Percentiles rank a stretch among this genome's conserved stretches.
These are phyloP conservation scores for Candolleomyces efflorescens DNA, from an alignment of 768 basidiomycete species.

Conservation along the genomic window DNA sequence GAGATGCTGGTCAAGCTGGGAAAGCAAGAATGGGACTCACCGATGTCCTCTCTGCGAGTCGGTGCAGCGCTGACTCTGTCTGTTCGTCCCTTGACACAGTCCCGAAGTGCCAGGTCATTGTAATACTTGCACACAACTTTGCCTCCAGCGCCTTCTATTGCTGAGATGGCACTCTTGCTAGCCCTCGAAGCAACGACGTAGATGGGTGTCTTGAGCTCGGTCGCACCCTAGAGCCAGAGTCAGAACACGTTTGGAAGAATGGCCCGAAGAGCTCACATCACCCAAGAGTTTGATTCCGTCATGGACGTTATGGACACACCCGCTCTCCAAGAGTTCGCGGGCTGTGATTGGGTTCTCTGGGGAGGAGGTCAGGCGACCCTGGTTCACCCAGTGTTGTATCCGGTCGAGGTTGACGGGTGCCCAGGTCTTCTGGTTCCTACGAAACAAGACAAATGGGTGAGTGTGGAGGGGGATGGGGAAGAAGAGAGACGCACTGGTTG, in stretches of 20 bases:
- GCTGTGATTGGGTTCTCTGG: conserved; percentile 86
- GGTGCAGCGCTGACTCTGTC: conserved; percentile 76
- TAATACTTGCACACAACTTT: conserved; percentile 88
- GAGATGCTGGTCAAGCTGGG: conserved; percentile 2
- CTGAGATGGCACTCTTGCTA: conserved; percentile 79
- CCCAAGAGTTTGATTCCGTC: conserved; percentile 92
- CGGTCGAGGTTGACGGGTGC: conserved; percentile 85
- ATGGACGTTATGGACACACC: conserved; percentile 83
- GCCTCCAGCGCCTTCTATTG: conserved; percentile 80
- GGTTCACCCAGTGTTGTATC: conserved; percentile 88
- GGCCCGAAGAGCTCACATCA: conserved; percentile 46
- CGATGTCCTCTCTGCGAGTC: conserved; percentile 79
- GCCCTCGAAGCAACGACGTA: conserved; percentile 83
- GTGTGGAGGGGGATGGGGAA: not conserved
- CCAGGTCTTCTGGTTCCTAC: conserved; percentile 70
- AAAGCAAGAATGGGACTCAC: conserved; percentile 39
- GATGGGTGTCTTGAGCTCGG: conserved; percentile 64
- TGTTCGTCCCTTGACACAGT: conserved; percentile 66
- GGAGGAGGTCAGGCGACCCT: conserved; percentile 73
- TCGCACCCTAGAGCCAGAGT: conserved; percentile 47
- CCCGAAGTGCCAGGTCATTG: conserved; percentile 79
- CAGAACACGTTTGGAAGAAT: conserved; percentile 2
- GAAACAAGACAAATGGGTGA: not conserved
- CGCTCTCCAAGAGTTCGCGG: conserved; percentile 75
- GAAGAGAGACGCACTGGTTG: conserved; percentile 66